phyloP scores from a whole-genome alignment of 2,329 filamentous ascomycete species.

The Stachybotrys chlorohalonatus region DNA sequence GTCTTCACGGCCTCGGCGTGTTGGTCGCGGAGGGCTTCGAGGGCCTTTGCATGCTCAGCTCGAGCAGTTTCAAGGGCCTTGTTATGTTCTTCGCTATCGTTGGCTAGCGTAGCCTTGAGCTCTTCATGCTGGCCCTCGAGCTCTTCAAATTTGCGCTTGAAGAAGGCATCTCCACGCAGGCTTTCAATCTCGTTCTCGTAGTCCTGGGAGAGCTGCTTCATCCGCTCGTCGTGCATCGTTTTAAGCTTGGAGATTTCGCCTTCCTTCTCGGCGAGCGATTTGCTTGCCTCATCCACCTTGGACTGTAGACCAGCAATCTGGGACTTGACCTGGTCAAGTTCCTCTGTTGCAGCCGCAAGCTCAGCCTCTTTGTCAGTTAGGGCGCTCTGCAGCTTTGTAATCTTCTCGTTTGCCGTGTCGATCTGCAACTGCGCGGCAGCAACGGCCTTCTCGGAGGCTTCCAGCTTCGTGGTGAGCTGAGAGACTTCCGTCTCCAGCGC shows the following conservation, averaged over 20 bases:
- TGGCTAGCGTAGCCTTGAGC: conserved; percentile 26
- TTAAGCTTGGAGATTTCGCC: conserved; percentile 41
- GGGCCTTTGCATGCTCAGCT: conserved; percentile 45
- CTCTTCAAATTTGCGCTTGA: conserved; percentile 54
- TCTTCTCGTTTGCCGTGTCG: conserved; percentile 29
- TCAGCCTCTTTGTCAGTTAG: conserved; percentile 35
- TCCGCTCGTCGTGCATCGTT: conserved; percentile 46
- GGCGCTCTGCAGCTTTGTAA: conserved; percentile 28
- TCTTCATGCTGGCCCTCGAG: conserved; percentile 49
- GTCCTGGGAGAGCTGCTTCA: conserved; percentile 49
- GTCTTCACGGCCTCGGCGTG: conserved; percentile 36
- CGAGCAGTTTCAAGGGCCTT: conserved; percentile 37
- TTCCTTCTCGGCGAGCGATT: conserved; percentile 38
- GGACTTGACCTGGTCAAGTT: conserved; percentile 31
- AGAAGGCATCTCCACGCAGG: conserved; percentile 52
- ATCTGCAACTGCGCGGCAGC: conserved; percentile 33
- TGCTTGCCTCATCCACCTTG: conserved; percentile 37
- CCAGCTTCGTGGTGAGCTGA: conserved; percentile 38
- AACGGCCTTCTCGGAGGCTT: conserved; percentile 36
- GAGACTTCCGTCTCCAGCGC: conserved; percentile 42
- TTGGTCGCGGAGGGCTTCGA: conserved; percentile 32
- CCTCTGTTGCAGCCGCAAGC: conserved; percentile 33
- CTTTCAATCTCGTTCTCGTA: conserved; percentile 58
- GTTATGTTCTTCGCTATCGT: conserved; percentile 27
- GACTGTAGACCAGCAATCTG: conserved; percentile 38